These are phyloP conservation scores for Aspergillus hiratsukae DNA, from an alignment of 2,329 filamentous ascomycete genomes.

Conservation along the genomic window DNA sequence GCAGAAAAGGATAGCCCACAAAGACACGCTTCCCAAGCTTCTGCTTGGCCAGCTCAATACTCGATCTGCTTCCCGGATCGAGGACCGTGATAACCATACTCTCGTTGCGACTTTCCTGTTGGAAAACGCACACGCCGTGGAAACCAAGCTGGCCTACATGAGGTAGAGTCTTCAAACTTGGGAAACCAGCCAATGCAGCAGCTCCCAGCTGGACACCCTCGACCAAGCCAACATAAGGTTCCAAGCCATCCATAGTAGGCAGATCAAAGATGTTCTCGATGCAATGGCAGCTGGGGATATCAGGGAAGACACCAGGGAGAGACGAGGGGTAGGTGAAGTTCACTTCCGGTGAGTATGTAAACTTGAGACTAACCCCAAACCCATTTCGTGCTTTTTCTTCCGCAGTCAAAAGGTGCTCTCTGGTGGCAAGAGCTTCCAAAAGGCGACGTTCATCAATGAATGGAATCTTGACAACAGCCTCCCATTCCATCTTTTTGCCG, in stretches of 20 bases:
- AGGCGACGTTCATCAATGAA: conserved; percentile 93
- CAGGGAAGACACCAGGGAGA: conserved; percentile 82
- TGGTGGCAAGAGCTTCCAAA: conserved; percentile 78
- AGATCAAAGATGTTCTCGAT: conserved; percentile 96
- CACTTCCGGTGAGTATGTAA: conserved; percentile 73
- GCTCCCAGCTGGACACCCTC: conserved; percentile 77
- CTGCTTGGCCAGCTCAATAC: conserved; percentile 65
- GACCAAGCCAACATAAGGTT: conserved; percentile 78
- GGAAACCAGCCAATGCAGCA: conserved; percentile 87
- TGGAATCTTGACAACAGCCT: conserved; percentile 97
- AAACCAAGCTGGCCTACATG: conserved; percentile 78
- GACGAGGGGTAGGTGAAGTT: conserved; percentile 86
- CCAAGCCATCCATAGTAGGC: conserved; percentile 83
- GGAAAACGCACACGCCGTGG: conserved; percentile 90
- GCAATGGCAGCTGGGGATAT: conserved; percentile 80
- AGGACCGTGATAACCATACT: conserved; percentile 88
- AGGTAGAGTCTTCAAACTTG: conserved; percentile 78
- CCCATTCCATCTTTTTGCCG: conserved; percentile 99
- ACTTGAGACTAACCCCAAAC: conserved; percentile 90
- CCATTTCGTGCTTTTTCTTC: conserved; percentile 80
- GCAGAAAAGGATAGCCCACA: conserved; percentile 90
- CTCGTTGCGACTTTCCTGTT: conserved; percentile 91
- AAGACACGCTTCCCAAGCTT: conserved; percentile 83
- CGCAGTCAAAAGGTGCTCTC: conserved; percentile 69
- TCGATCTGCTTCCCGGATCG: conserved; percentile 67